Conservation (phyloP, 345 rosid species). For the Atalantia buxifolia region DNA sequence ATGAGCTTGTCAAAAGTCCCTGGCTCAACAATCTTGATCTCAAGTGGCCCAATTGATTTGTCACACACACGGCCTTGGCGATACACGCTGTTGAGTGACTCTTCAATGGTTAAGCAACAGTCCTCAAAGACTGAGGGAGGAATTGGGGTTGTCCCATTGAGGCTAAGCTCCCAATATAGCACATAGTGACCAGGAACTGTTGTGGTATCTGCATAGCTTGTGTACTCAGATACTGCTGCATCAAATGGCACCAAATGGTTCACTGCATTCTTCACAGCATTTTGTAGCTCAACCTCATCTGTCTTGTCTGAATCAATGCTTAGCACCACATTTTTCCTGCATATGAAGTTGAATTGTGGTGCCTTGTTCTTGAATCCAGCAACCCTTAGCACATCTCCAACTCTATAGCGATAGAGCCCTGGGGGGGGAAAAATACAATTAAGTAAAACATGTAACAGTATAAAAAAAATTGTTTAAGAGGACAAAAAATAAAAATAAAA, state of each 20-base stretch:
- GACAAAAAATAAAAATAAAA: background rate
- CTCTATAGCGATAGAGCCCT: conserved; percentile 88
- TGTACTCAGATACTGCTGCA: conserved; percentile 76
- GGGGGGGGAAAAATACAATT: background rate
- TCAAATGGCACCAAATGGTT: conserved; percentile 76
- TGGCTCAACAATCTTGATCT: conserved; percentile 79
- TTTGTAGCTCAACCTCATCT: conserved; percentile 95
- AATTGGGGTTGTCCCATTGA: conserved; percentile 64
- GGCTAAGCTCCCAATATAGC: conserved; percentile 77
- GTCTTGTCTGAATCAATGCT: conserved; percentile 97
- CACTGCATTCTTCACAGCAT: conserved; percentile 81
- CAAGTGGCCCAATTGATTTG: conserved; percentile 89
- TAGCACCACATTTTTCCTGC: conserved; percentile 86
- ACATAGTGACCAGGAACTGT: conserved; percentile 89
- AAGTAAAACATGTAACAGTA: background rate
- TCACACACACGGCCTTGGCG: conserved; percentile 87
- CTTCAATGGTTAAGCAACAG: conserved; percentile 86
- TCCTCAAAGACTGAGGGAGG: conserved; percentile 92
- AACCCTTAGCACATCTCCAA: conserved; percentile 93
- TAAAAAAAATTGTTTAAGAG: background rate
- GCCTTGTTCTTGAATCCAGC: conserved; percentile 95
- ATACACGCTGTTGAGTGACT: conserved; percentile 91
- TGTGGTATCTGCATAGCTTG: conserved; percentile 78
- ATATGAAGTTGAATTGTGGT: conserved; percentile 89
- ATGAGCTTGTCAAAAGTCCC: conserved; percentile 97